A percentile compares a stretch with the other conserved stretches of the same genome.
phyloP scores from a whole-genome alignment of 2,329 filamentous ascomycete genomes.

The Orbilia quercus region DNA sequence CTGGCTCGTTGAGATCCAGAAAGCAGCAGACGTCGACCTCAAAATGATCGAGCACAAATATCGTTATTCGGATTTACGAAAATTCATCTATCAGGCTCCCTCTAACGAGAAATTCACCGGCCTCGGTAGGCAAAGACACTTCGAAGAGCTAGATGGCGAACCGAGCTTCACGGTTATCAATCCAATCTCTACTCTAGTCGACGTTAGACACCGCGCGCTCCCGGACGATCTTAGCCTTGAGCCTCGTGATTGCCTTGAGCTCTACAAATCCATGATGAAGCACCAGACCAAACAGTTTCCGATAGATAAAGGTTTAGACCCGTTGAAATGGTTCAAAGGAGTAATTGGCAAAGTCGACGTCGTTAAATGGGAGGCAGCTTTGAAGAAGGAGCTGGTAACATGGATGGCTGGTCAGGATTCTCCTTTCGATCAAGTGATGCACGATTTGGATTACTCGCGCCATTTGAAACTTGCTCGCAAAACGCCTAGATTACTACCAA shows the following conservation, averaged over 20 bases:
- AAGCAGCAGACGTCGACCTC: constrained; percentile 72
- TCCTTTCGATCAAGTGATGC: constrained; percentile 68
- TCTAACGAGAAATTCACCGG: constrained; percentile 61
- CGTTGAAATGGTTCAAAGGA: constrained; percentile 64
- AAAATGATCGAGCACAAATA: constrained; percentile 76
- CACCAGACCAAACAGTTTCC: constrained; percentile 68
- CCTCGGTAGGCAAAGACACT: constrained; percentile 54
- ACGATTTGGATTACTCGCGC: constrained; percentile 61
- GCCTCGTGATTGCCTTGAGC: constrained; percentile 74
- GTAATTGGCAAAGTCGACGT: constrained; percentile 73
- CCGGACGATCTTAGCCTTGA: constrained; percentile 77
- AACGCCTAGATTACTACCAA: constrained; percentile 34
- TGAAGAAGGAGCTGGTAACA: constrained; percentile 70
- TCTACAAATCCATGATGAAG: constrained; percentile 74
- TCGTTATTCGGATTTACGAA: constrained; percentile 81
- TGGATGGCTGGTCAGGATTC: constrained; percentile 72
- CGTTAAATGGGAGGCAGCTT: constrained; percentile 71
- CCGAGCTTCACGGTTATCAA: constrained; percentile 72
- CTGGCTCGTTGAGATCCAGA: constrained; percentile 76
- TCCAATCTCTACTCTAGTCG: constrained; percentile 73
- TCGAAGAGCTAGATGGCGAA: constrained; percentile 66
- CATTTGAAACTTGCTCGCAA: not conserved
- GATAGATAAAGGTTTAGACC: constrained; percentile 67
- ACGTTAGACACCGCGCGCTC: constrained; percentile 70
- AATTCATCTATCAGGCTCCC: constrained; percentile 74